Percentiles rank a stretch among this genome's conserved stretches.
phyloP scores from a whole-genome alignment of 345 rosid genomes.

The Camelina laxa region DNA sequence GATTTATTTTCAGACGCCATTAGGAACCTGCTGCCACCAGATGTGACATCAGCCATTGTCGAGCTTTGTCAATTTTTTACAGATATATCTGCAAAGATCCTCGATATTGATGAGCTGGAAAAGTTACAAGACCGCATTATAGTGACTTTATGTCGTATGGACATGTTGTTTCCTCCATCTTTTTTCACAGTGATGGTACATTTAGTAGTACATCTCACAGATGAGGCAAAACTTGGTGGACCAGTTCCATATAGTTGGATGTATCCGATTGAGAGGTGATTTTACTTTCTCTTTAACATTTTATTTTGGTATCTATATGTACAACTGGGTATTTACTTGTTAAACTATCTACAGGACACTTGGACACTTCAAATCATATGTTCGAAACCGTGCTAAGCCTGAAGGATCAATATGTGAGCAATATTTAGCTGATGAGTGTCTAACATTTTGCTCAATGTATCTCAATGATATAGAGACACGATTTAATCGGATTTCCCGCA shows the following conservation, averaged over 20 bases:
- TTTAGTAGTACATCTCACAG: background rate
- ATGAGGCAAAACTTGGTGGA: background rate
- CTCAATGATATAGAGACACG: slow-evolving; percentile 1
- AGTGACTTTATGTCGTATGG: background rate
- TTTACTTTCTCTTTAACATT: too few relatives aligned
- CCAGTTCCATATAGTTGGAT: slow-evolving; percentile 14
- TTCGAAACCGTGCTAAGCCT: background rate
- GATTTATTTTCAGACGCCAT: background rate
- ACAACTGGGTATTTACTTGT: background rate
- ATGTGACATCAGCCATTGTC: background rate
- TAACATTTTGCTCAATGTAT: slow-evolving; percentile 15
- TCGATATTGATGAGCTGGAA: background rate
- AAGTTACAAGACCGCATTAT: background rate
- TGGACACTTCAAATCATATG: background rate
- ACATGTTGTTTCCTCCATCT: slow-evolving; percentile 3
- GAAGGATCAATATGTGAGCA: slow-evolving; percentile 8
- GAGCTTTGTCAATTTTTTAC: background rate
- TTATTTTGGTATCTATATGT: too few relatives aligned
- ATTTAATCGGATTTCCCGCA: background rate
- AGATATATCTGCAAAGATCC: background rate
- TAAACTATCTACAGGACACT: background rate
- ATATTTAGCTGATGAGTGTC: background rate
- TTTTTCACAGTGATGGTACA: slow-evolving; percentile 7
- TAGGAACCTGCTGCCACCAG: background rate
- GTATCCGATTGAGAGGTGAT: background rate